Percentiles rank a stretch among this genome's conserved stretches.
Conservation (phyloP, 192 early-diverging fungal species). For the Linnemannia hyalina region DNA sequence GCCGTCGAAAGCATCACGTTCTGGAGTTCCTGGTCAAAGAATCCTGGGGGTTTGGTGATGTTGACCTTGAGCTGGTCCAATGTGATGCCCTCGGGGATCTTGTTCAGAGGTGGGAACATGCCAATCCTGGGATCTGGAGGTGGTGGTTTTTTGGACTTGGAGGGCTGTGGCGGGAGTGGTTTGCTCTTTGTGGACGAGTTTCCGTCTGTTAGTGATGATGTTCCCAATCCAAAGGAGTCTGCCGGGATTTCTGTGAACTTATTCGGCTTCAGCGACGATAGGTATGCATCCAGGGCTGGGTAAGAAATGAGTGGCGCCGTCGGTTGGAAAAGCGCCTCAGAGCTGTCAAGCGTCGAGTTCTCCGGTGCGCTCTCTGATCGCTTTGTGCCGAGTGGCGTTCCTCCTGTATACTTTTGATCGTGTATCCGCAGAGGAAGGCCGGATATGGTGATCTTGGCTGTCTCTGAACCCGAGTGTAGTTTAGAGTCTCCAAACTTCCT, state of each 20-base stretch:
- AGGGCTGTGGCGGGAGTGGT: not conserved
- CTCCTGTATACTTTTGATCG: constrained; percentile 26
- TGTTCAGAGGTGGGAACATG: constrained; percentile 56
- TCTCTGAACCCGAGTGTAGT: not conserved
- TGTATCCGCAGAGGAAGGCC: not conserved
- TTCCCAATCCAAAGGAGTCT: not conserved
- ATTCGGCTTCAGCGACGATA: constrained; percentile 35
- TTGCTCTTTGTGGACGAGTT: constrained; percentile 4
- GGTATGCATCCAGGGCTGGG: constrained; percentile 46
- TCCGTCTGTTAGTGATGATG: not conserved
- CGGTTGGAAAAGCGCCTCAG: constrained; percentile 39
- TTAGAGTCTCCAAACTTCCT: not conserved
- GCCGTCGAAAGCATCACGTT: constrained; percentile 47
- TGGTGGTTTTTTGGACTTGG: constrained; percentile 25
- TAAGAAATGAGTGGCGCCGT: constrained; percentile 38
- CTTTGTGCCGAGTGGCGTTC: constrained; percentile 42
- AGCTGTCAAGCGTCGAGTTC: constrained; percentile 23
- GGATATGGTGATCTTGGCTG: not conserved
- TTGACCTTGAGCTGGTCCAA: constrained; percentile 56
- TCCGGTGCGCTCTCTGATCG: constrained; percentile 26
- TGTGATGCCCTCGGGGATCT: constrained; percentile 33
- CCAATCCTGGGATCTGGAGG: constrained; percentile 30
- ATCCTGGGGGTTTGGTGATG: constrained; percentile 40
- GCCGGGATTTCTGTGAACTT: constrained; percentile 24
- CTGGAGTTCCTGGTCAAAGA: constrained; percentile 52